Evolutionary conservation across 2,329 filamentous ascomycete species (phyloP), one percentile per base, ranked within the genome.

Genomic region (Fusarium udum): DNA sequence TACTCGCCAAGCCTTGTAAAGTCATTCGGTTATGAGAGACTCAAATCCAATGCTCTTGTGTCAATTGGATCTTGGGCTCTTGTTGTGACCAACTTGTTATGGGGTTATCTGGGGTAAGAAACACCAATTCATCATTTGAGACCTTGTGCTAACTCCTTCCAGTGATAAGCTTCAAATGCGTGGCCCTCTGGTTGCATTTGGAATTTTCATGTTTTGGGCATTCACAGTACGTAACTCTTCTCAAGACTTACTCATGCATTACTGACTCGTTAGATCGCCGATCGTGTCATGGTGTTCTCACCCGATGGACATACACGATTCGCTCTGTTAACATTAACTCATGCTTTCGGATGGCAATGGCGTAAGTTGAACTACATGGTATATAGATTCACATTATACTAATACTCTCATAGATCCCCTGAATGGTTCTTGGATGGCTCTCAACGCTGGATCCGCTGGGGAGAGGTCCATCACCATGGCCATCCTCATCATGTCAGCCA

Each of bases 1-100:
- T 77, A 77, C 46, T 67, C 72, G 5, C 75, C 75, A 11, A 76
- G 67, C 4, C 70, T 77, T 72, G 81, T 83, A 7, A 72, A 66
- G 18, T 79, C 79, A 0, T 82, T 83, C 56, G 82, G 82, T 2
- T 84, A 79, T 49, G 79, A 78, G 52, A 69, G 78, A 22, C 77
- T 84, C n/a, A 62, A 65, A 48, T 72, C 75, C 0, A 77, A 77
- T 28, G 75, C 75, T 18, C 79, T 84, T 69, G 74, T 79, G 4
- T 81, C 81, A 1, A 80, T 84, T 26, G 82, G 82, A 11, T 69
- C 74, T 2, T 83, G 82, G 82, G 69, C 79, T 12, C 51, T 82
- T 24, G 63, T 83, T 4, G 31, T 82, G 2, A 72, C 76, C 26
- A 83, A 81, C 48, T 28, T 83, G 4, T 34, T 73, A 15, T 82